Conservation (phyloP, 148 eudicot species). For the Bassia scoparia region DNA sequence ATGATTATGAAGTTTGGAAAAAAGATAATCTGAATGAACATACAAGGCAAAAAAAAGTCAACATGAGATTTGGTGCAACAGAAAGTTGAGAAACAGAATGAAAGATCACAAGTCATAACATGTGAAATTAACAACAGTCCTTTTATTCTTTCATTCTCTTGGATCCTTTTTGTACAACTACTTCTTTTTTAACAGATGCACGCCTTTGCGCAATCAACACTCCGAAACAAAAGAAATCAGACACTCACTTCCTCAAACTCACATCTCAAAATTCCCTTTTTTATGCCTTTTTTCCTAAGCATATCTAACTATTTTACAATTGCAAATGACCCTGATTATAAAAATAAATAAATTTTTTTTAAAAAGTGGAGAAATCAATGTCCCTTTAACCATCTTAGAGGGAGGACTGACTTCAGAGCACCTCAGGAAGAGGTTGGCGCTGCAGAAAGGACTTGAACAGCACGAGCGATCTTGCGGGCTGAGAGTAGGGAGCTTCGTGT, state of each 20-base stretch:
- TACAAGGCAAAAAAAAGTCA: conserved; percentile 10
- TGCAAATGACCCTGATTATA: conserved; percentile 15
- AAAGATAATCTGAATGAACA: neutral
- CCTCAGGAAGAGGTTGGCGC: conserved; percentile 60
- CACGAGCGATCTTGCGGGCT: conserved; percentile 76
- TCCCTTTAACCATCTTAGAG: neutral
- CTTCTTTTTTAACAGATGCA: conserved; percentile 17
- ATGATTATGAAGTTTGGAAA: neutral
- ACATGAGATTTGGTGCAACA: neutral
- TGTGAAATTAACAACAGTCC: neutral
- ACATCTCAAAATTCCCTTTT: conserved; percentile 14
- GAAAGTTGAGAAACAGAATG: neutral
- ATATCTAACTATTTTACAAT: conserved; percentile 24
- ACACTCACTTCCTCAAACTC: conserved; percentile 7
- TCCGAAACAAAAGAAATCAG: conserved; percentile 1
- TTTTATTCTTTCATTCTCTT: conserved; percentile 11
- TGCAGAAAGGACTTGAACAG: conserved; percentile 70
- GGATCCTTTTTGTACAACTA: conserved; percentile 32
- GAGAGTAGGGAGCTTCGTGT: conserved; percentile 90
- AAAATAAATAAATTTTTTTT: conserved; percentile 10
- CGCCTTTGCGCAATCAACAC: conserved; percentile 20
- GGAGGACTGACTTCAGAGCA: conserved; percentile 25
- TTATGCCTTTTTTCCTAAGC: conserved; percentile 12
- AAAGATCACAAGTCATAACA: conserved; percentile 11
- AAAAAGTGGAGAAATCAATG: neutral